Evolutionary conservation across 1,284 basidiomycete genomes (phyloP), one percentile per base, ranked within the genome.

Genomic region (Xerocomus nothofagi): DNA sequence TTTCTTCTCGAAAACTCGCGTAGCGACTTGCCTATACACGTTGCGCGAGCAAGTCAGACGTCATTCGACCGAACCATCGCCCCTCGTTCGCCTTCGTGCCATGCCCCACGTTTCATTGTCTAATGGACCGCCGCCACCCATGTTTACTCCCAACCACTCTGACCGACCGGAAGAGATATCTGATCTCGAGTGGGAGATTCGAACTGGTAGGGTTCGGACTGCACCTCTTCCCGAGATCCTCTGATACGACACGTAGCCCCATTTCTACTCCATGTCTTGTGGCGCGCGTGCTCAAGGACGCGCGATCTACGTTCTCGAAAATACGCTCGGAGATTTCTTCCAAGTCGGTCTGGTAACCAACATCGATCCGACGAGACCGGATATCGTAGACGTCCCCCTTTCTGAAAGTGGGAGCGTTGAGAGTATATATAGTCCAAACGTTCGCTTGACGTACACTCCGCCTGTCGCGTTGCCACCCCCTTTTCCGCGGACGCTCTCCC

Each of bases 311-410:
- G 72, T 87, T 36, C 72, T 91, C 2, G 80, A 80, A 58, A 72
- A 79, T 53, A 88, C 88, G 0, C 73, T 90, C 3, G 86, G 86
- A 0, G 73, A 76, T n/a, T 90, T 90, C 68, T 91, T 91, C 62
- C 63, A 73, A 12, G 73, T 73, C 6, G 88, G 88, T 1, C 78
- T 91, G 4, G 71, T 86, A 15, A 77, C 80, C 9, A 76, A 73
- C 6, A 65, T 83, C 15, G 79, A 83, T 60, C 73, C 71, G 37
- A 60, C 59, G 3, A 51, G 48, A 18, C 59, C 65, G 38, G 60
- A 59, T 6, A 53, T 68, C 4, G 47, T 62, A 37, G 39, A 60
- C 29, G 50, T 58, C 1, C 34, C 50, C 2, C 40, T 46, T 26
- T 50, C 52, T 24, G 61, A 52, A 24, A 56, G 68, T 27, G 62